Percentiles rank a stretch among this genome's conserved stretches.
Conservation (phyloP, 768 basidiomycete genomes). For the Artomyces pyxidatus region DNA sequence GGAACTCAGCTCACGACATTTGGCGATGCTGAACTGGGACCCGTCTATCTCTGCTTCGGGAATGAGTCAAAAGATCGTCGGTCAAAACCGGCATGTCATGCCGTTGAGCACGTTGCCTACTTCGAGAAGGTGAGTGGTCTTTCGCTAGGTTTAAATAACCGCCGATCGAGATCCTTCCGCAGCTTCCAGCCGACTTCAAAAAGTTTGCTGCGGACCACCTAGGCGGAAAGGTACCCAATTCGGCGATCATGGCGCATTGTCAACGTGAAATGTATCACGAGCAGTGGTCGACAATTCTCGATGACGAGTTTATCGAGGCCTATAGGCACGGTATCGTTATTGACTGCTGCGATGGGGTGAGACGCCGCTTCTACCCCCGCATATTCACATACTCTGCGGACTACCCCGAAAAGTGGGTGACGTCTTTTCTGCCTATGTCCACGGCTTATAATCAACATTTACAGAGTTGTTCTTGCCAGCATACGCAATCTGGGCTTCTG, state of each 20-base stretch:
- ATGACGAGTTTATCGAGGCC: slow-evolving; percentile 16
- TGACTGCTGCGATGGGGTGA: slow-evolving; percentile 16
- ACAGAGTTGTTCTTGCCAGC: slow-evolving; percentile 24
- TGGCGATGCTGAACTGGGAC: slow-evolving; percentile 28
- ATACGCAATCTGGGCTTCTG: too few species aligned
- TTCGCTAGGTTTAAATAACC: too few species aligned
- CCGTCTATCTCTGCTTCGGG: slow-evolving; percentile 30
- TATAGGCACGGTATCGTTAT: slow-evolving; percentile 18
- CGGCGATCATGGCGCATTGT: slow-evolving; percentile 5
- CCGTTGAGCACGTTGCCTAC: slow-evolving; percentile 35
- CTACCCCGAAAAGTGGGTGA: slow-evolving; percentile 15
- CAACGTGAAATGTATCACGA: slow-evolving; percentile 19
- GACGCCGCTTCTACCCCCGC: slow-evolving; percentile 15
- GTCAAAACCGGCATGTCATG: slow-evolving; percentile 21
- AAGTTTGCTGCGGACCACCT: neutral
- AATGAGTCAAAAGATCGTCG: slow-evolving; percentile 36
- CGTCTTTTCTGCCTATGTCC: slow-evolving; percentile 28
- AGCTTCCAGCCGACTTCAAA: neutral
- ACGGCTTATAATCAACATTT: slow-evolving; percentile 25
- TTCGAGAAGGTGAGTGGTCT: slow-evolving; percentile 27
- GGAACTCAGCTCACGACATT: slow-evolving; percentile 24
- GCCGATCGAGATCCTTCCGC: neutral
- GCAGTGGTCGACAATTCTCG: slow-evolving; percentile 14
- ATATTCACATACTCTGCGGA: slow-evolving; percentile 23
- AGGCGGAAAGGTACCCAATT: neutral